A percentile compares a stretch with the other conserved stretches of the same genome.
phyloP scores from a whole-genome alignment of 163 green algal species.

The Dunaliella salina region DNA sequence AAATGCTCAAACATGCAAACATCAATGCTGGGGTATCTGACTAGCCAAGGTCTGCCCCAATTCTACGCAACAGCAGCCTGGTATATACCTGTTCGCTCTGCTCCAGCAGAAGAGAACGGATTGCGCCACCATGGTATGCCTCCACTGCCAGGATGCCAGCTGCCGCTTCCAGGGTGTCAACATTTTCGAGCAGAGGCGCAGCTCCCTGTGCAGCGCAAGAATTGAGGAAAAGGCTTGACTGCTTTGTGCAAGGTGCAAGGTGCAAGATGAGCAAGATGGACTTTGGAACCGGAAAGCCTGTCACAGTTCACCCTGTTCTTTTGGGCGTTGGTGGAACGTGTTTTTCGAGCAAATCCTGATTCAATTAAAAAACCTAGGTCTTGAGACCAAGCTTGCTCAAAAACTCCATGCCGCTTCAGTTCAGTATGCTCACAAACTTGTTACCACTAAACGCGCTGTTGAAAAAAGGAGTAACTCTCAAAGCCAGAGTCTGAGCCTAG shows the following conservation, averaged over 20 bases:
- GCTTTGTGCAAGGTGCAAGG: no score
- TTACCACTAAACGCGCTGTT: no score
- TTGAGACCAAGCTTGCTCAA: no score
- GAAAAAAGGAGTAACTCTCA: no score
- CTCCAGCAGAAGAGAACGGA: slow-evolving; percentile 40
- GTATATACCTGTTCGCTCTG: background rate
- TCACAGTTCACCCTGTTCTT: no score
- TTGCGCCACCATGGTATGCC: slow-evolving; percentile 51
- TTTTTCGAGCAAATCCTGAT: no score
- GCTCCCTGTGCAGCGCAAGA: slow-evolving; percentile 13
- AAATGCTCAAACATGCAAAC: background rate
- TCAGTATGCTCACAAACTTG: no score
- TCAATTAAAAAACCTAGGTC: no score
- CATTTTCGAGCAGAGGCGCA: slow-evolving; percentile 20
- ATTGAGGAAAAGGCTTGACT: background rate
- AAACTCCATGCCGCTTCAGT: no score
- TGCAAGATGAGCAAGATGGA: no score
- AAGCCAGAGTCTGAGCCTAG: no score
- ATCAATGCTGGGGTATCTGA: background rate
- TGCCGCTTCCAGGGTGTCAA: slow-evolving; percentile 22
- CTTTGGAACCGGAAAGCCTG: background rate
- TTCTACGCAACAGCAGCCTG: background rate
- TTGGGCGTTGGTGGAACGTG: background rate
- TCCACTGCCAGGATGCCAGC: slow-evolving; percentile 48
- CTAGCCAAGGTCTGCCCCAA: no score